These are phyloP conservation scores for Yamadazyma sp. DNA, from an alignment of 805 yeast species.

Conservation along the genomic window DNA sequence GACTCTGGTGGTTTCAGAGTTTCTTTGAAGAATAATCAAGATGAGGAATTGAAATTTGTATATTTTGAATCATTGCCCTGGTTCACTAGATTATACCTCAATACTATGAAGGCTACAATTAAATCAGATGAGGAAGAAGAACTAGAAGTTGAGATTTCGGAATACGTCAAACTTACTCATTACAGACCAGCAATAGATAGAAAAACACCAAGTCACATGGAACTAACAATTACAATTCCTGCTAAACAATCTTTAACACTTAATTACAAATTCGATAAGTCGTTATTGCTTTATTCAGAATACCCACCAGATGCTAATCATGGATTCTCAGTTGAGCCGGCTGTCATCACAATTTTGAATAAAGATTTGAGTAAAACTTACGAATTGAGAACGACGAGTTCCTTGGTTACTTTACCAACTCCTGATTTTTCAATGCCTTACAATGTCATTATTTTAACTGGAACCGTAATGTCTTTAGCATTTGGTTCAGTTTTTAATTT, in stretches of 20 bases:
- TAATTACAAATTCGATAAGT: constrained; percentile 81
- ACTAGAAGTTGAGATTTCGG: constrained; percentile 15
- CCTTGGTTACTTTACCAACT: constrained; percentile 82
- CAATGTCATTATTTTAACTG: constrained; percentile 89
- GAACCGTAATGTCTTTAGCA: constrained; percentile 88
- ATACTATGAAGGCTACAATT: constrained; percentile 50
- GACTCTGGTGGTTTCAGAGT: constrained; percentile 87
- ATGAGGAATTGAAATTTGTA: constrained; percentile 45
- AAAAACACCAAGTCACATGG: constrained; percentile 77
- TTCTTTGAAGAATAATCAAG: constrained; percentile 66
- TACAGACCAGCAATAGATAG: constrained; percentile 82
- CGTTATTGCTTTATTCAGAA: constrained; percentile 78
- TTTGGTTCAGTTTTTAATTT: constrained; percentile 86
- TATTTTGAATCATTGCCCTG: constrained; percentile 88
- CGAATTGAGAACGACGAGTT: constrained; percentile 77
- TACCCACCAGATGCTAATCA: constrained; percentile 99
- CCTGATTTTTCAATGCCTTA: constrained; percentile 99
- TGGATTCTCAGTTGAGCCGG: constrained; percentile 93
- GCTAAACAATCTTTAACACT: constrained; percentile 57
- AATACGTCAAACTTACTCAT: constrained; percentile 47
- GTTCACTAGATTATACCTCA: constrained; percentile 83
- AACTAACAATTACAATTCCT: constrained; percentile 64
- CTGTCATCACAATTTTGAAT: constrained; percentile 61
- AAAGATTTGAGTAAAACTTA: constrained; percentile 27
- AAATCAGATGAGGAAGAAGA: constrained; percentile 18